Conservation (phyloP, 2,329 filamentous ascomycete species). For the Parastagonospora nodorum region DNA sequence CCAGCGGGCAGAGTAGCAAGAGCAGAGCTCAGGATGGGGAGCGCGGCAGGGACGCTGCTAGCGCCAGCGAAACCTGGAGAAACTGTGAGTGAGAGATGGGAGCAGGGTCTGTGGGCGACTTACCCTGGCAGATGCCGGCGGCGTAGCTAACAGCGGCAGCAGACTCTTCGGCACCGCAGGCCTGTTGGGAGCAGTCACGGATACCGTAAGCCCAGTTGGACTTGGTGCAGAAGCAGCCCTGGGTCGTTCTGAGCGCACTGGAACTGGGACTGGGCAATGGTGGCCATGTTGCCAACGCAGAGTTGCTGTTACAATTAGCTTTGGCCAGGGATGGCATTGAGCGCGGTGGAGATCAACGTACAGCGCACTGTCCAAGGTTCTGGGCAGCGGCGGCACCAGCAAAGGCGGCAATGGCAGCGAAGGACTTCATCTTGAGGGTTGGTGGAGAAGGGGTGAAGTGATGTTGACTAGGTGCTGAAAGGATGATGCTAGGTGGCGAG, state of each 20-base stretch:
- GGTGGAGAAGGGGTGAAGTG: conserved; percentile 13
- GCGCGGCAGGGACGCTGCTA: conserved; percentile 14
- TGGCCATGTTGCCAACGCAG: conserved; percentile 55
- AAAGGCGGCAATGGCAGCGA: conserved; percentile 43
- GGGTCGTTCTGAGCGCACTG: conserved; percentile 47
- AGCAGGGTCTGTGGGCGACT: conserved; percentile 13
- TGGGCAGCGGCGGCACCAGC: conserved; percentile 44
- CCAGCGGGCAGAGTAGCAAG: conserved; percentile 9
- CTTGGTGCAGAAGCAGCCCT: conserved; percentile 52
- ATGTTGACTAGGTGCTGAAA: conserved; percentile 24
- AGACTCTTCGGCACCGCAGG: conserved; percentile 40
- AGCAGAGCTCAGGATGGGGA: conserved; percentile 20
- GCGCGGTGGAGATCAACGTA: conserved; percentile 29
- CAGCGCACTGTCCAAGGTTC: conserved; percentile 40
- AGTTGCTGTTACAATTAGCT: conserved; percentile 35
- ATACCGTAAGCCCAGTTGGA: conserved; percentile 53
- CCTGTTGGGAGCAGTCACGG: conserved; percentile 53
- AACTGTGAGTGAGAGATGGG: conserved; percentile 10
- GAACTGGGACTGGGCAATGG: conserved; percentile 45
- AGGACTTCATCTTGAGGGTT: conserved; percentile 45
- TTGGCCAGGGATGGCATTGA: neutral
- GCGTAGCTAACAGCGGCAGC: conserved; percentile 41
- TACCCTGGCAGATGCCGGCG: conserved; percentile 38
- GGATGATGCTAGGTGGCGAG: neutral
- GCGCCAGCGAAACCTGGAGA: conserved; percentile 13